Percentiles rank a stretch among this genome's conserved stretches.
Evolutionary conservation across 2,329 filamentous ascomycete species (phyloP).

Genomic region (Pezicula radicicola): DNA sequence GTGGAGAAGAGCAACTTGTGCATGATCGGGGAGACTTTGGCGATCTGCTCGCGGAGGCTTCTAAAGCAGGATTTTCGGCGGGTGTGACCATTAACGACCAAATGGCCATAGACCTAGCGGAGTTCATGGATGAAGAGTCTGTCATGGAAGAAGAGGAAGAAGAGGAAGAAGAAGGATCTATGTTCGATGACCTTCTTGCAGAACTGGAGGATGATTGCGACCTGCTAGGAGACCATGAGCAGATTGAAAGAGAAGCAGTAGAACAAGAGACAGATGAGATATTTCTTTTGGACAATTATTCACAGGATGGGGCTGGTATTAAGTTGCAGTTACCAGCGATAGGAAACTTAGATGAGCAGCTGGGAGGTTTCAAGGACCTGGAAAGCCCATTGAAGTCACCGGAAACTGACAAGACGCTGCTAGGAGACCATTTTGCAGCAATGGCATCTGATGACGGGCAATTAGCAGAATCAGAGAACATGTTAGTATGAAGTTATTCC

Average conservation of each 20-base stretch:
- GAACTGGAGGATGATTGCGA: not conserved
- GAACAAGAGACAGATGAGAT: constrained; percentile 2
- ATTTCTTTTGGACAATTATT: not conserved
- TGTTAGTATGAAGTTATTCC: too few relatives aligned
- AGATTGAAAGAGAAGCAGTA: not conserved
- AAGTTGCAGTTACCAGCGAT: too few relatives aligned
- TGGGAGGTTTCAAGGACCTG: too few relatives aligned
- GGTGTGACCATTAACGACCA: too few relatives aligned
- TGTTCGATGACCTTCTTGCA: not conserved
- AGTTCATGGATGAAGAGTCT: not conserved
- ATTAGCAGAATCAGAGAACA: too few relatives aligned
- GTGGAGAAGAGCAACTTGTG: not conserved
- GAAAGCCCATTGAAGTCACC: too few relatives aligned
- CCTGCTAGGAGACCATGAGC: not conserved
- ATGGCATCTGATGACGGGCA: too few relatives aligned
- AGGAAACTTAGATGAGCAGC: too few relatives aligned
- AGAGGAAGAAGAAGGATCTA: not conserved
- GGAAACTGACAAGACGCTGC: too few relatives aligned
- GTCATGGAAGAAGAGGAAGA: not conserved
- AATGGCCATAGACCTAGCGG: not conserved
- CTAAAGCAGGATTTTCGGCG: too few relatives aligned
- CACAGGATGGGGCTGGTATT: too few relatives aligned
- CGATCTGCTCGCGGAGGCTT: not conserved
- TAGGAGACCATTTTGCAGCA: too few relatives aligned
- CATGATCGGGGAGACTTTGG: not conserved